Percentiles rank a stretch among this genome's conserved stretches.
Conservation (phyloP, 768 basidiomycete species). For the Rhizopogon vulgaris region DNA sequence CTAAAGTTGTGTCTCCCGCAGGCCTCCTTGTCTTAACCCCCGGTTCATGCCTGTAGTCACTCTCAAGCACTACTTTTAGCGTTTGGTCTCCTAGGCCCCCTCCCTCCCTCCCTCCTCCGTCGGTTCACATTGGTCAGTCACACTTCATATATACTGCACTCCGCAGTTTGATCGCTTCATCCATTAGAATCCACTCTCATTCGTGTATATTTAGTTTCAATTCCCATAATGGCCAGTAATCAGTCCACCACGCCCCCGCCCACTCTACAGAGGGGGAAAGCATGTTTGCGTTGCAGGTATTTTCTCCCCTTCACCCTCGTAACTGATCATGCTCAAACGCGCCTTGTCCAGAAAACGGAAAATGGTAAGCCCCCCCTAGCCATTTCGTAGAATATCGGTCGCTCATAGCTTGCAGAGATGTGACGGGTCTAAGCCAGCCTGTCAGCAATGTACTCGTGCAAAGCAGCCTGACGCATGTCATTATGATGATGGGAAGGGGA, state of each 20-base stretch:
- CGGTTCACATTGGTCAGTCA: constrained; percentile 4
- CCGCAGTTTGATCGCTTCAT: constrained; percentile 5
- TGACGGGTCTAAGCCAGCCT: constrained; percentile 71
- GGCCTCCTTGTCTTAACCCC: background rate
- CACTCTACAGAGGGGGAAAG: constrained; percentile 62
- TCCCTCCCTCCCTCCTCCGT: background rate
- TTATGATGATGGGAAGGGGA: constrained; percentile 82
- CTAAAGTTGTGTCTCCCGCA: constrained; percentile 6
- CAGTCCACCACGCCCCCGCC: constrained; percentile 21
- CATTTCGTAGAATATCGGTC: background rate
- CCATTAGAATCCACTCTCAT: constrained; percentile 15
- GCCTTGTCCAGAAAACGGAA: constrained; percentile 51
- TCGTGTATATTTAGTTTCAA: constrained; percentile 30
- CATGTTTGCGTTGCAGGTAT: constrained; percentile 68
- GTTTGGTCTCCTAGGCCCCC: constrained; percentile 4
- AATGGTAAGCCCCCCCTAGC: constrained; percentile 39
- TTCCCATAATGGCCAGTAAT: constrained; percentile 31
- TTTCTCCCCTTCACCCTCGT: constrained; percentile 12
- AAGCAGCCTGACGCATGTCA: constrained; percentile 73
- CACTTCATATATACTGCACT: background rate
- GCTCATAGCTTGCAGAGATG: constrained; percentile 48
- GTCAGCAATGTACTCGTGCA: constrained; percentile 71
- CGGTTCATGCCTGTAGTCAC: constrained; percentile 21
- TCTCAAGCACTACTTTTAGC: constrained; percentile 12
- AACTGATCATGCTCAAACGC: constrained; percentile 10